These are phyloP conservation scores for Protoeuglena noctilucae DNA, from an alignment of 139 green algal genomes.

Conservation along the genomic window DNA sequence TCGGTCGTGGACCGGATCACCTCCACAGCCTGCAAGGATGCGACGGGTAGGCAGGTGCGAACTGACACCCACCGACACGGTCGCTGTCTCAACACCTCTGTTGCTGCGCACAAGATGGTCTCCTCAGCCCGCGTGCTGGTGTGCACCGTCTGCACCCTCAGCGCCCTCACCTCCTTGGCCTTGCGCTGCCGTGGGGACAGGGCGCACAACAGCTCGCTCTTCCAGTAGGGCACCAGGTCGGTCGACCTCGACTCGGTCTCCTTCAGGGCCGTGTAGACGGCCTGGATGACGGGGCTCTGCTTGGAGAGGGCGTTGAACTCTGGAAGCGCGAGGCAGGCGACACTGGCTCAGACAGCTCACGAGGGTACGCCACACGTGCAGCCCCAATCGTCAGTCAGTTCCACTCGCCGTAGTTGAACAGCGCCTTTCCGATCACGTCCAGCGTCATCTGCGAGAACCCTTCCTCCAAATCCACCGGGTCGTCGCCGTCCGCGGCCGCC, in stretches of 20 bases:
- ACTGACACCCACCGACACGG: too few relatives aligned
- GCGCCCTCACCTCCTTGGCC: too few relatives aligned
- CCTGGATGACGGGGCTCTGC: slow-evolving; percentile 67
- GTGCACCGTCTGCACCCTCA: too few relatives aligned
- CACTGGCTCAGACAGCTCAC: too few relatives aligned
- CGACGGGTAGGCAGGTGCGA: too few relatives aligned
- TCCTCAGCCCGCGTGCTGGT: too few relatives aligned
- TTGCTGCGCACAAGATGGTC: too few relatives aligned
- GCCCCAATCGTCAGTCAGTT: too few relatives aligned
- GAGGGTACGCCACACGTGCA: too few relatives aligned
- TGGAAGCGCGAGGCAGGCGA: too few relatives aligned
- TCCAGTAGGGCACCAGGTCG: slow-evolving; percentile 90
- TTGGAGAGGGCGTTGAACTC: slow-evolving; percentile 84
- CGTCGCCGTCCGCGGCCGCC: slow-evolving; percentile 9
- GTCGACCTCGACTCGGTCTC: slow-evolving; percentile 91
- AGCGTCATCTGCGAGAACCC: slow-evolving; percentile 89
- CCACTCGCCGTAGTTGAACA: slow-evolving; percentile 99
- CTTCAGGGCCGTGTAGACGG: slow-evolving; percentile 96
- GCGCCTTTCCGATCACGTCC: slow-evolving; percentile 90
- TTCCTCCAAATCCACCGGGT: slow-evolving; percentile 83
- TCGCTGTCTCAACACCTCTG: too few relatives aligned
- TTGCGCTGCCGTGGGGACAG: slow-evolving; percentile 52
- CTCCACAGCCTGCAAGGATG: slow-evolving; percentile 61
- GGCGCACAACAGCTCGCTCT: slow-evolving; percentile 42
- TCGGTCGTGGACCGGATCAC: slow-evolving; percentile 79